phyloP scores from a whole-genome alignment of 352 stramenopile genomes.

The Phytophthora sojae region DNA sequence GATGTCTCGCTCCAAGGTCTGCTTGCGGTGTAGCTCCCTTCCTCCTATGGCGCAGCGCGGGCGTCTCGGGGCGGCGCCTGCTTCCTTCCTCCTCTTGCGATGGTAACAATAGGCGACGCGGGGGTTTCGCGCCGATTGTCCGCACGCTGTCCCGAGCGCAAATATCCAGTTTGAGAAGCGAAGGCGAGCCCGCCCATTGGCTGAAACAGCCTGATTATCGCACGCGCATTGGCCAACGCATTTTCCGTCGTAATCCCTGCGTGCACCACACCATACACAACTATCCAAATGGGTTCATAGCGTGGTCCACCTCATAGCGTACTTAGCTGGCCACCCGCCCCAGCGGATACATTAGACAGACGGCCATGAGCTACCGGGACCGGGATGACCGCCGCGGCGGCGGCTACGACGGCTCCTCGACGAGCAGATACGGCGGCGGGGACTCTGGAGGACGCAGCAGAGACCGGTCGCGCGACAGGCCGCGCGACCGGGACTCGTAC shows the following conservation, averaged over 20 bases:
- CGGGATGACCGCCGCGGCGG: slow-evolving; percentile 33
- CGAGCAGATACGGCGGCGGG: slow-evolving; percentile 38
- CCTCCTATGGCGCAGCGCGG: slow-evolving; percentile 23
- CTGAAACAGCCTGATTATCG: not conserved
- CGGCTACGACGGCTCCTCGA: slow-evolving; percentile 33
- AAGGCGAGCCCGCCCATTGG: slow-evolving; percentile 8
- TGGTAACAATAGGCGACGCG: slow-evolving; percentile 20
- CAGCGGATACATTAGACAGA: not conserved
- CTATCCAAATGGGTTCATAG: too few relatives aligned
- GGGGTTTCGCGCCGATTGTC: slow-evolving; percentile 37
- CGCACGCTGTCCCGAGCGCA: slow-evolving; percentile 5
- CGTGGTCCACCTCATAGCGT: not conserved
- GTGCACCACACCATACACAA: not conserved
- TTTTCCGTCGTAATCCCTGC: not conserved
- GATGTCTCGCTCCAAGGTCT: slow-evolving; percentile 35
- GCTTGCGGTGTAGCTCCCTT: slow-evolving; percentile 31
- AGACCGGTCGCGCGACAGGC: slow-evolving; percentile 33
- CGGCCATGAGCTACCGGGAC: slow-evolving; percentile 38
- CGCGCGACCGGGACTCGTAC: slow-evolving; percentile 49
- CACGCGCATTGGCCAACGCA: slow-evolving; percentile 20
- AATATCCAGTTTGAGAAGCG: slow-evolving; percentile 28
- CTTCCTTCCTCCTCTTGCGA: slow-evolving; percentile 21
- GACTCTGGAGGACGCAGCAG: slow-evolving; percentile 23
- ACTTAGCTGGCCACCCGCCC: not conserved
- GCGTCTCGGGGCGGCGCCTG: slow-evolving; percentile 8